Evolutionary conservation across 1,284 basidiomycete genomes (phyloP), one percentile per base, ranked within the genome.

Genomic region (Takashimella tepidaria): DNA sequence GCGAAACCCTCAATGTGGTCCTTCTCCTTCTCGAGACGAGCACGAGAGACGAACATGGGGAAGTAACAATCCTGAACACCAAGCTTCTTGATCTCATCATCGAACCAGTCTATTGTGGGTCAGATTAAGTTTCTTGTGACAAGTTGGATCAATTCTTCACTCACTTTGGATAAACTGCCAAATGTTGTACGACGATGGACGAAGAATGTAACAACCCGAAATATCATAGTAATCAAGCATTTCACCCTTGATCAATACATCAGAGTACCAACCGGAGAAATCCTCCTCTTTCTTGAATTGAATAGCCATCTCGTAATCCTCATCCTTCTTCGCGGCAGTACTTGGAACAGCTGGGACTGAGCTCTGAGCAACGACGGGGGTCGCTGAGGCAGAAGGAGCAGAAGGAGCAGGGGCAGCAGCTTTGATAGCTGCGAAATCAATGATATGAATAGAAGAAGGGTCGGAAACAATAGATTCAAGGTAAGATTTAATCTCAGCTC

Each of bases 1-100:
- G 95, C 96, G 76, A 99, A 99, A n/a, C 95, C 95, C 74, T 98
- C 96, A 60, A 99, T 92, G 76, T 99, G 95, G 68, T 98, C 88
- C 80, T 98, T 98, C 76, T 99, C 95, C 47, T 88, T 83, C 77
- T 99, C 93, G 51, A 99, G 83, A 37, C 96, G 90, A 57, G 90
- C 90, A 53, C 83, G 77, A 0, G 92, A 96, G 49, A 99, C 90
- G 68, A 98, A 98, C 92, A 98, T 97, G 13, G 95, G 96, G 82
- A 99, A 99, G 73, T 97, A 99, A 43, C 92, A 87, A 76, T 98
- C 98, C 73, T 96, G 89, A 26, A 98, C 93, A 45, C 88, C 96
- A 67, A 97, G 82, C 67, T 89, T 88, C 78, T 91, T 93, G 80
- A 98, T 98, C 72, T 87, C 81, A 49, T 77, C 76, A 73, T 97